Evolutionary conservation across 192 early-diverging fungal genomes (phyloP), one percentile per base, ranked within the genome.

Genomic region (Coemansia sp.): DNA sequence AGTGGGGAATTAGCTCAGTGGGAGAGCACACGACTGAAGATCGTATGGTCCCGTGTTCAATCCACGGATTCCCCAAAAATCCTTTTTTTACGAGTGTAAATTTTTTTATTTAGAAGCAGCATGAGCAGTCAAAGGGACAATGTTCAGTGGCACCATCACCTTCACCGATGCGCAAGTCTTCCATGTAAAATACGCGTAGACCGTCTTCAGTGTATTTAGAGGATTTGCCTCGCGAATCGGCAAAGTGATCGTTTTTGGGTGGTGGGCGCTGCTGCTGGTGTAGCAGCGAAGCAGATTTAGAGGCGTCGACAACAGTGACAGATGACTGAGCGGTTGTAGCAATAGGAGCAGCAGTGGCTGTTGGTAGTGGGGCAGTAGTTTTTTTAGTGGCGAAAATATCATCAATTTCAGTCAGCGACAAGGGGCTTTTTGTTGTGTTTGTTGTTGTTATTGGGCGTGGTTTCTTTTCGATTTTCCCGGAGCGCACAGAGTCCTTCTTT

Each of bases 181-280:
- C 71, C 64, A 68, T 56, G 52, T 70, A 80, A 38, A 70, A 74
- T 6, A 80, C 77, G 36, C 68, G 67, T 26, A 80, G 8, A 0
- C 77, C 77, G 27, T 80, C 72, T 0, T 80, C 77, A 0, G 77
- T 80, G 55, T 80, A 80, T 8, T 80, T 79, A 21, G 70, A 65
- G 19, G 65, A 57, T 37, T 72, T 68, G 40, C 75, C 75, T 3
- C 66, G 52, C 26, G 69, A 72, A 44, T 78, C 75, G 19, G 54
- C 69, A 52, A 78, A 78, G 15, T 50, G 59, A 32, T 67, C 75
- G 17, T 64, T 52, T 10, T 65, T 38, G 14, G 65, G 65, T 1
- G 62, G 67, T 10, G 62, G 67, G 12, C 18, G 37, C 32, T 48
- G 40, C 10, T 55, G 33, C 34, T 58, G 41, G 21, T 43, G 32